A percentile compares a stretch with the other conserved stretches of the same genome.
phyloP scores from a whole-genome alignment of 1,139 yeast species.

The Chernovozyma aurita region DNA sequence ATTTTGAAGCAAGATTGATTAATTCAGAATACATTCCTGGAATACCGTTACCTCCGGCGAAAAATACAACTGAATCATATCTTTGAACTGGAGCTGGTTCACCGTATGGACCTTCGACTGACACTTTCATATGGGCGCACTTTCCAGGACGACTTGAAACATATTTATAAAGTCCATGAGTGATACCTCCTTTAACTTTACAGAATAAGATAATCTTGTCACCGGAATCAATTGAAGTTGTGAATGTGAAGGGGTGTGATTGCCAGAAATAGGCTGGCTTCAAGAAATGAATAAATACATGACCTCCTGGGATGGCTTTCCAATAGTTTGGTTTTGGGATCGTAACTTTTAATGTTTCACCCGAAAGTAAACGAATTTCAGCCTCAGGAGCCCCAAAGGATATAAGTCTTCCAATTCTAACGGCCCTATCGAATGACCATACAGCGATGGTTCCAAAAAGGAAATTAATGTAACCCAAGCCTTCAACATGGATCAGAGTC shows the following conservation, averaged over 20 bases:
- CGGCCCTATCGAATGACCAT: slow-evolving; percentile 59
- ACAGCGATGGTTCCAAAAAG: slow-evolving; percentile 51
- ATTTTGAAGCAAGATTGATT: slow-evolving; percentile 18
- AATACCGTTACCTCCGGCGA: slow-evolving; percentile 40
- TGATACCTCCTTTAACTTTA: slow-evolving; percentile 31
- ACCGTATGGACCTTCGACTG: slow-evolving; percentile 38
- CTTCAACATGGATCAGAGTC: slow-evolving; percentile 55
- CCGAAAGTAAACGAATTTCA: slow-evolving; percentile 27
- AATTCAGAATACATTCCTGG: slow-evolving; percentile 41
- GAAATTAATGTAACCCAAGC: slow-evolving; percentile 47
- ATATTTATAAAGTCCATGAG: slow-evolving; percentile 24
- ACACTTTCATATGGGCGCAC: slow-evolving; percentile 22
- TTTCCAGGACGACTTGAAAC: slow-evolving; percentile 23
- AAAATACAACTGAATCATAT: slow-evolving; percentile 26
- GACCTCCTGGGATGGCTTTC: slow-evolving; percentile 52
- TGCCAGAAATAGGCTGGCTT: slow-evolving; percentile 59
- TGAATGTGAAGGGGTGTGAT: slow-evolving; percentile 63
- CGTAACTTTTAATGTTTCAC: slow-evolving; percentile 35
- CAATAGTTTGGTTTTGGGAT: slow-evolving; percentile 37
- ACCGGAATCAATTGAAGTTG: slow-evolving; percentile 19
- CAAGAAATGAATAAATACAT: slow-evolving; percentile 54
- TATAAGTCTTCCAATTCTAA: slow-evolving; percentile 44
- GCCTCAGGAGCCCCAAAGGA: slow-evolving; percentile 44
- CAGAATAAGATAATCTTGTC: slow-evolving; percentile 23
- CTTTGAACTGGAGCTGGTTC: slow-evolving; percentile 23